Base-by-base conservation (phyloP, 2,329 filamentous ascomycete genomes). In the Ambrosiella cleistominuta region DNA sequence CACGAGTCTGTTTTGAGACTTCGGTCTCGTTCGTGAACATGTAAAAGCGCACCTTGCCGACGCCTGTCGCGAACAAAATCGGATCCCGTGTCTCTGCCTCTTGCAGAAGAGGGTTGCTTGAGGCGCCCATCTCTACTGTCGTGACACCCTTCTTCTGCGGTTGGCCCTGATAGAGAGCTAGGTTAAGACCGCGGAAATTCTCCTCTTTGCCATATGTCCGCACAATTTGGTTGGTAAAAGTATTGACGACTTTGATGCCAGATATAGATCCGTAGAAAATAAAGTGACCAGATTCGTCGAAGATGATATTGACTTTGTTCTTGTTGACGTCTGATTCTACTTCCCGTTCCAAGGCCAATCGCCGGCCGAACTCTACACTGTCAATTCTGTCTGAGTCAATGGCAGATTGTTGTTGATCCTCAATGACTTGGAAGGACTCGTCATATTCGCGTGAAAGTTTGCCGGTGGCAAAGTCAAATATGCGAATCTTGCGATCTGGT, bases 41-140 rank as follows among this genome's bases (percentile, higher is more conserved):
- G 76, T 96, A 98, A 72, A 98, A 98, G 45, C 94, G 85, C 36
- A 86, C 80, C 71, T 95, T 97, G 62, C 83, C 86, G 51, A 86
- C 83, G 0, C 83, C 91, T 0, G 93, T 97, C 8, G 80, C 78
- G 50, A 94, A 79, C 7, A 98, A 75, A 66, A 97, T 91, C 0
- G 94, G 90, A 67, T 98, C 93, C 61, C 90, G 80, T 17, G 82
- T 81, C 70, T 96, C 91, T 1, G 93, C 88, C 73, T 96, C 90
- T 66, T 93, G 87, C 1, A 98, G 78, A 0, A 98, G 77, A 0
- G 94, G 93, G 68, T 98, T 98, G 64, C 81, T 85, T 39, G 88
- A 95, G 0, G 94, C 93, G 1, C 93, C 94, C 93, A 98, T 98
- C 63, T 90, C 90, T 27, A 97, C 85, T 0, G 94, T 98, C 2